A percentile compares a stretch with the other conserved stretches of the same genome.
Evolutionary conservation across 208 protist species (phyloP).

Genomic region (Leishmania gerbilli): DNA sequence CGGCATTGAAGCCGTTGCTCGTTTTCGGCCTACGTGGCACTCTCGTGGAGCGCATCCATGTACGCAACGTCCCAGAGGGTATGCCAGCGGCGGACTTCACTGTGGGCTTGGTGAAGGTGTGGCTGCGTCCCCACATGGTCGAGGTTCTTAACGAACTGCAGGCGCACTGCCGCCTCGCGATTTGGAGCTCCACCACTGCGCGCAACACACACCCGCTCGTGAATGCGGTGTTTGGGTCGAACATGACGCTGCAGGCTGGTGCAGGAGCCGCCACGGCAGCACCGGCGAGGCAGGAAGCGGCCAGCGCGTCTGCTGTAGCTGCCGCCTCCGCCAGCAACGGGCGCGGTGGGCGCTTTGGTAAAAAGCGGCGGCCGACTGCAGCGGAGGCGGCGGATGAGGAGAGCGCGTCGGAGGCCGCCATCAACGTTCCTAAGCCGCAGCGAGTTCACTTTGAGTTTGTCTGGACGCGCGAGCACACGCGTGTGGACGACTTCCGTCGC

Average conservation of each 20-base stretch:
- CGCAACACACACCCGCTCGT: conserved; percentile 83
- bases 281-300: neutral
- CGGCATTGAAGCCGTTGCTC: conserved; percentile 67
- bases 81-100: conserved; percentile 76
- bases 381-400: neutral
- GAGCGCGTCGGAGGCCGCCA: neutral
- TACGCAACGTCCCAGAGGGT: conserved; percentile 43
- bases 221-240: conserved; percentile 66
- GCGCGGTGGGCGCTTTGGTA: conserved; percentile 13
- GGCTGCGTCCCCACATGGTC: conserved; percentile 78
- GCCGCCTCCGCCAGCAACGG: neutral
- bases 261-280: no score
- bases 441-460: conserved; percentile 73
- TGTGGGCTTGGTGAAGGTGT: conserved; percentile 77
- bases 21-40: conserved; percentile 89
- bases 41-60: conserved; percentile 81
- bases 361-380: conserved; percentile 7
- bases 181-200: conserved; percentile 90
- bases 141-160: conserved; percentile 65
- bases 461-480: conserved; percentile 87
- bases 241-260: conserved; percentile 2
- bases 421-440: neutral
- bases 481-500: conserved; percentile 76
- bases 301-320: neutral
- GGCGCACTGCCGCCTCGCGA: conserved; percentile 70